Evolutionary conservation across 2,329 filamentous ascomycete genomes (phyloP), one percentile per base, ranked within the genome.

Genomic region (Aspergillus ochraceus): DNA sequence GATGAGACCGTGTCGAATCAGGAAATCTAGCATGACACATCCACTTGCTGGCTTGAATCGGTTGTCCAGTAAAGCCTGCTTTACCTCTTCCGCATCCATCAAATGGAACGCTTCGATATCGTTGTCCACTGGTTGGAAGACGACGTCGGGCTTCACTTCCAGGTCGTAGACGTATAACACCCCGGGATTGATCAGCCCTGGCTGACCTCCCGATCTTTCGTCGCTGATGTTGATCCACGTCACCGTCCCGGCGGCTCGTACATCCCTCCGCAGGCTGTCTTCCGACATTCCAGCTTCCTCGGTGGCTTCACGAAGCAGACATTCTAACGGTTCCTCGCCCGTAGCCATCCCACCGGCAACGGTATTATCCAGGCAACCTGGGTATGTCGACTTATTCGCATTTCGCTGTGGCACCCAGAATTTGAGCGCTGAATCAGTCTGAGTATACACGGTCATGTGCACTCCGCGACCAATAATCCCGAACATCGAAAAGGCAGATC

Each of bases 121-220:
- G 12, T 49, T 51, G 26, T 60, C 59, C 36, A 60, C 59, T 32
- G 51, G 51, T 17, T 26, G 39, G 17, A 60, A 50, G 2, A 52
- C 51, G 36, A 54, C 30, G 10, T 58, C 51, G 10, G 46, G 32
- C 9, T 26, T 26, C 11, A 60, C 55, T 22, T 60, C 55, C 10
- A 60, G 29, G 10, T 60, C 59, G 54, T 60, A 60, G 20, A 60
- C 59, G 45, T 51, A 60, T 8, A 60, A 9, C 12, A 60, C 46
- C 11, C 59, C 59, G 2, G 59, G 59, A 24, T 60, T 60, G 6
- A 60, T 58, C 11, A 60, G n/a, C 4, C 59, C 59, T 8, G 49
- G 22, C 17, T 58, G 55, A 24, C 59, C 59, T 19, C 55, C 51
- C 14, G 55, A 19, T 20, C 55, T 36, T 24, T 52, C 55, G 50